These are phyloP conservation scores for Eutypella sp. DNA, from an alignment of 2,329 filamentous ascomycete species.

Conservation along the genomic window DNA sequence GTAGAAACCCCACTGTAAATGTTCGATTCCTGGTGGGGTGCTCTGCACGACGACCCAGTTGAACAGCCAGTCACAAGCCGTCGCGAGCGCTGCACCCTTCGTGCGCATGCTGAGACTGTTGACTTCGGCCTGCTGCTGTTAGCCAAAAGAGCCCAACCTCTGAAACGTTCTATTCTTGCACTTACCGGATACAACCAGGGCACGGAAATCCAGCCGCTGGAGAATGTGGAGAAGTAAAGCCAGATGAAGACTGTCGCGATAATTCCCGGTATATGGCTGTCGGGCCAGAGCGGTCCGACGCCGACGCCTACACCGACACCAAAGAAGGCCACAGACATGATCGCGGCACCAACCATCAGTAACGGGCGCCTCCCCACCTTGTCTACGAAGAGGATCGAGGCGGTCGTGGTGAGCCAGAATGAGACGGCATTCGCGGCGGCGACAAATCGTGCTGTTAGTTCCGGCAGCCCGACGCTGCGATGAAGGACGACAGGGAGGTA, in stretches of 20 bases:
- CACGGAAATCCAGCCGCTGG: conserved; percentile 7
- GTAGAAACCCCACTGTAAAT: conserved; percentile 45
- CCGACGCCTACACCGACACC: neutral
- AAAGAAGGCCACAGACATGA: conserved; percentile 1
- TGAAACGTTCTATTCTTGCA: neutral
- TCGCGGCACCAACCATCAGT: conserved; percentile 1
- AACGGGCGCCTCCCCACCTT: conserved; percentile 2
- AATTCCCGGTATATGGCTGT: neutral
- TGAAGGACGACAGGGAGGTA: conserved; percentile 5
- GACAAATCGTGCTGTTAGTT: conserved; percentile 3
- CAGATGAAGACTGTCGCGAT: conserved; percentile 4
- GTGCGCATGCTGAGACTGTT: conserved; percentile 31
- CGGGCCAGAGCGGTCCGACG: neutral
- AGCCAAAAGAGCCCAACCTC: neutral
- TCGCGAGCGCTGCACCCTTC: conserved; percentile 26
- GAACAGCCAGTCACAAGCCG: conserved; percentile 30
- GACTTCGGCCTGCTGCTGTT: conserved; percentile 25
- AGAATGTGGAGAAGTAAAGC: conserved; percentile 3
- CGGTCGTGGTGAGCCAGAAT: conserved; percentile 2
- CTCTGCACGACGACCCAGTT: conserved; percentile 30
- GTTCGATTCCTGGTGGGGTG: conserved; percentile 30
- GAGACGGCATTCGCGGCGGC: conserved; percentile 2
- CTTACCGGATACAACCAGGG: conserved; percentile 19
- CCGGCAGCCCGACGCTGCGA: conserved; percentile 1
- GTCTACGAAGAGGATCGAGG: conserved; percentile 1